These are phyloP conservation scores for Epicoccum nigrum DNA, from an alignment of 2,329 filamentous ascomycete species.

Conservation along the genomic window DNA sequence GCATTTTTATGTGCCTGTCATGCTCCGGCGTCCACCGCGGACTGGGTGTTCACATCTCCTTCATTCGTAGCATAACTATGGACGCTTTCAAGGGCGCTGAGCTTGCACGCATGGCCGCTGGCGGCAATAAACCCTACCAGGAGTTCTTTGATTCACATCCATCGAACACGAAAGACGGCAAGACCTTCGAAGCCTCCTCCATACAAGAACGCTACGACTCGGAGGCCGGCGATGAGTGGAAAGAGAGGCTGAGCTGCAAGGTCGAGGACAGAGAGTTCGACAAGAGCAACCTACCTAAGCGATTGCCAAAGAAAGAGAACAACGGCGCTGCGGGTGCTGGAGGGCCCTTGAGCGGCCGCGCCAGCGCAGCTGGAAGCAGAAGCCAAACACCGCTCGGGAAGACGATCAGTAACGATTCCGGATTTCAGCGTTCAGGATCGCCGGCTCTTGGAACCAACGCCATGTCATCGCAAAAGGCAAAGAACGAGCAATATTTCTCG, in stretches of 20 bases:
- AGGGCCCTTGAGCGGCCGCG: conserved; percentile 40
- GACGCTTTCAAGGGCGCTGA: conserved; percentile 95
- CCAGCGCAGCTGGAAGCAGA: conserved; percentile 45
- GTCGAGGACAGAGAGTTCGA: conserved; percentile 89
- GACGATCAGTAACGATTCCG: conserved; percentile 41
- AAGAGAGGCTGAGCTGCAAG: conserved; percentile 84
- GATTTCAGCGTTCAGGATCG: conserved; percentile 42
- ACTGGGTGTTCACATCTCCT: conserved; percentile 96
- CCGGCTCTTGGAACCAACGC: conserved; percentile 48
- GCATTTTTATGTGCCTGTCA: conserved; percentile 96
- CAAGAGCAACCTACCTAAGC: conserved; percentile 65
- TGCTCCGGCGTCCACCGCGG: conserved; percentile 95
- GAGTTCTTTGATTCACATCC: conserved; percentile 75
- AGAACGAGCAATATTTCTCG: conserved; percentile 90
- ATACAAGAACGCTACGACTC: conserved; percentile 90
- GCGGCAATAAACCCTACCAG: conserved; percentile 87
- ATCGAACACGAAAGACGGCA: conserved; percentile 52
- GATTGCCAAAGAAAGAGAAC: conserved; percentile 44
- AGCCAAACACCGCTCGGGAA: conserved; percentile 48
- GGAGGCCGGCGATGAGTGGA: conserved; percentile 92
- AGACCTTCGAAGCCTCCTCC: conserved; percentile 80
- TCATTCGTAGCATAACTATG: conserved; percentile 97
- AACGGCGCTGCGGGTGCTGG: conserved; percentile 28
- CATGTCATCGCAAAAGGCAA: conserved; percentile 57
- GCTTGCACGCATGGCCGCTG: conserved; percentile 90